These are phyloP conservation scores for Ilyonectria mors-panacis DNA, from an alignment of 2,329 filamentous ascomycete species.

Conservation along the genomic window DNA sequence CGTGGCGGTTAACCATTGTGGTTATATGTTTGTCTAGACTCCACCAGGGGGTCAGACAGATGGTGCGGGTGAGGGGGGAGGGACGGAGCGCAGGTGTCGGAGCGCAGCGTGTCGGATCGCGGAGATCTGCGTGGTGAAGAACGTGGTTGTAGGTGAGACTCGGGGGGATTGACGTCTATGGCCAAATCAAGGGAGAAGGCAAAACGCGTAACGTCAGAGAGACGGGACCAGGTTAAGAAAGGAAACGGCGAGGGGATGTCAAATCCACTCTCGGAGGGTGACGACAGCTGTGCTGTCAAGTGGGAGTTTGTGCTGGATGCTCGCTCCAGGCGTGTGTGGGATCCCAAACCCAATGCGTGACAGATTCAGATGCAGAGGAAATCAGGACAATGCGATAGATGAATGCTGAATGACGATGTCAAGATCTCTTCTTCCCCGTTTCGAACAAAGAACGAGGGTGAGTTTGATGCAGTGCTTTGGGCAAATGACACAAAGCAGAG, in stretches of 20 bases:
- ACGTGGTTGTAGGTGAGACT: conserved; percentile 29
- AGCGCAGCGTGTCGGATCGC: conserved; percentile 17
- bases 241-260: conserved; percentile 44
- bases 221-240: conserved; percentile 25
- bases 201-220: conserved; percentile 42
- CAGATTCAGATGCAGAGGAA: conserved; percentile 39
- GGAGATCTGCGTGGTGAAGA: conserved; percentile 29
- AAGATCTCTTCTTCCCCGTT: conserved; percentile 24
- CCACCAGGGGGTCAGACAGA: conserved; percentile 42
- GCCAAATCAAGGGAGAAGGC: conserved; percentile 23
- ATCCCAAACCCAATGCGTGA: conserved; percentile 41
- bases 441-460: conserved; percentile 38
- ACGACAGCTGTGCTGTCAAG: conserved; percentile 22
- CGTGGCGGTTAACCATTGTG: conserved; percentile 48
- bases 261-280: conserved; percentile 42
- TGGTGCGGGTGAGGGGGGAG: conserved; percentile 4
- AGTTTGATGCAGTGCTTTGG: conserved; percentile 24
- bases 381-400: conserved; percentile 36
- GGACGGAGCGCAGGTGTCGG: conserved; percentile 22
- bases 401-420: conserved; percentile 25
- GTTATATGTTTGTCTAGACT: conserved; percentile 34
- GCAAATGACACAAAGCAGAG: conserved; percentile 29
- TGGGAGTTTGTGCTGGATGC: conserved; percentile 40
- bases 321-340: conserved; percentile 45
- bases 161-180: conserved; percentile 32